phyloP scores from a whole-genome alignment of 1,284 basidiomycete species.

The Crepidotus sp. region DNA sequence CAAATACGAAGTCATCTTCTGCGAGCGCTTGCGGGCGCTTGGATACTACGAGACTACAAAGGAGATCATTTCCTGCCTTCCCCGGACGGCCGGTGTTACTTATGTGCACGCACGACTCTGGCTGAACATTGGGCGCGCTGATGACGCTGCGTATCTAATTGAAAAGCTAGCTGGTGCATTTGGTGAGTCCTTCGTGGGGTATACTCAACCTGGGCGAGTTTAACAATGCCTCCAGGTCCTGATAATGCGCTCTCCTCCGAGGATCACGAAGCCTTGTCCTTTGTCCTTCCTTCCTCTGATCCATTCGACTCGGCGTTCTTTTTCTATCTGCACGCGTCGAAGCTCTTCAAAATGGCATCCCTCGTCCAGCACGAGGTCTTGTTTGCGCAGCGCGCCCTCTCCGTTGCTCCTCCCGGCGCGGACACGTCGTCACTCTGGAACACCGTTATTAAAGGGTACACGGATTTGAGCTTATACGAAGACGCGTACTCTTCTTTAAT shows the following conservation, averaged over 20 bases:
- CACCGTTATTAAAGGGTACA: slow-evolving; percentile 69
- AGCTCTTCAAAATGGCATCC: slow-evolving; percentile 57
- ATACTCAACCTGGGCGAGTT: neutral
- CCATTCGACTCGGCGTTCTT: slow-evolving; percentile 53
- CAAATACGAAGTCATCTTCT: slow-evolving; percentile 61
- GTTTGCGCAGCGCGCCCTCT: slow-evolving; percentile 73
- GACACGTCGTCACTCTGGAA: slow-evolving; percentile 68
- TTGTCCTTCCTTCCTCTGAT: slow-evolving; percentile 52
- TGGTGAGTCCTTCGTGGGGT: slow-evolving; percentile 42
- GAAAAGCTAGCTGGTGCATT: slow-evolving; percentile 73
- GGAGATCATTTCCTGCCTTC: slow-evolving; percentile 66
- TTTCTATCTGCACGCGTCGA: slow-evolving; percentile 73
- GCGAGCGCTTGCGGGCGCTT: slow-evolving; percentile 56
- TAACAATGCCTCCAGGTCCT: slow-evolving; percentile 33
- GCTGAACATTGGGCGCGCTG: slow-evolving; percentile 61
- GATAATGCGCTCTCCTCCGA: slow-evolving; percentile 47
- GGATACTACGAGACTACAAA: slow-evolving; percentile 57
- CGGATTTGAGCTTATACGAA: slow-evolving; percentile 68
- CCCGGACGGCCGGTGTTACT: slow-evolving; percentile 63
- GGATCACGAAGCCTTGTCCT: slow-evolving; percentile 53
- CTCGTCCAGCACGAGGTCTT: slow-evolving; percentile 55
- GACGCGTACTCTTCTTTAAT: slow-evolving; percentile 79
- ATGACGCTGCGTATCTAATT: slow-evolving; percentile 65
- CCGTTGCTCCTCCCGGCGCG: slow-evolving; percentile 44
- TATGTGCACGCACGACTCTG: slow-evolving; percentile 68